Base-by-base conservation (phyloP, 169 alveolate genomes). In the Cryptosporidium tyzzeri region DNA sequence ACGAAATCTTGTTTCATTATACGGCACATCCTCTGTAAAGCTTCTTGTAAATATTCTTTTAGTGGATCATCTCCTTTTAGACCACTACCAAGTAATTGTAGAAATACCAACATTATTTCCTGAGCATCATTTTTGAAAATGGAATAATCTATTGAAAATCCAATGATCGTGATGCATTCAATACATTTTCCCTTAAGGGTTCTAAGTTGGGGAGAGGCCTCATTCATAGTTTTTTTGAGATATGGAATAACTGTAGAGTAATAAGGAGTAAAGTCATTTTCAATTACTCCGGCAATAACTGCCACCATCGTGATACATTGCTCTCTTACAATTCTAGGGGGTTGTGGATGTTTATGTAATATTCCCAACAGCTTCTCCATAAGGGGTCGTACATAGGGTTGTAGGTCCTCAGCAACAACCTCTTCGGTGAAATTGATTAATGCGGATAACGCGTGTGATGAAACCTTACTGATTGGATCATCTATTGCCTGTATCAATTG, bases 381-480 rank as follows among this genome's bases (percentile, higher is more conserved):
- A 29, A 96, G 92, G 29, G 93, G 89, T 14, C 93, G 94, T 9
- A 95, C 95, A 50, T 87, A 91, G 9, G 98, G 97, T 51, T 93
- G 91, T 93, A 96, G 71, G 67, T 94, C 93, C 44, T 91, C 93
- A 91, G 94, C 93, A 29, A 93, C 94, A 53, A 96, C 95, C 73
- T 96, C 98, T 85, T 96, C 98, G 0, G 98, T 95, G 73, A 93
- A 96, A 91, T 96, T 96, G 29, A 96, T 94, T 69, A 96, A 95
- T 37, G 98, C 98, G 41, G 98, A 96, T 69, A 94, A 92, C 1
- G 98, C 98, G 85, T 96, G 98, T 10, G 97, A 93, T 61, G 95
- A 96, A 37, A 96, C 98, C 31, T 97, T 84, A 18, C 94, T 87
- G 3, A 94, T 92, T 39, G 94, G 94, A 69, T 95, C 98, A 73